phyloP scores from a whole-genome alignment of 257 asterid genomes.

The Solanum neorickii region DNA sequence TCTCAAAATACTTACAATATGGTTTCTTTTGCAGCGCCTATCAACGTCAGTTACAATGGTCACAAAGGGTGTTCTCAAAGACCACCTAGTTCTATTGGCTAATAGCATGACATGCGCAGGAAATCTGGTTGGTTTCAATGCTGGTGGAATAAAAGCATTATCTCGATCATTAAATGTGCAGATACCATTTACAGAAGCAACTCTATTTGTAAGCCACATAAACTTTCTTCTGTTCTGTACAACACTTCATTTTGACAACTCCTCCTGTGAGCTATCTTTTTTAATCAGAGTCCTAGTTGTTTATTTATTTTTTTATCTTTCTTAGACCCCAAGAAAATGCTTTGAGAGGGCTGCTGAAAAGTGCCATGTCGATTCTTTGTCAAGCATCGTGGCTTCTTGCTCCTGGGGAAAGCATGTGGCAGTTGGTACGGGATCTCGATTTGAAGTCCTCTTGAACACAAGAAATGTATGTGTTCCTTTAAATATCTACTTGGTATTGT shows the following conservation, averaged over 20 bases:
- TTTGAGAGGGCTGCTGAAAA: conserved; percentile 98
- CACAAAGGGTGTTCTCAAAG: conserved; percentile 94
- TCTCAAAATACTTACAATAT: background rate
- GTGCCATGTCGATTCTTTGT: conserved; percentile 69
- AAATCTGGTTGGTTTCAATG: conserved; percentile 74
- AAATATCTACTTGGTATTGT: background rate
- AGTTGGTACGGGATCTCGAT: conserved; percentile 92
- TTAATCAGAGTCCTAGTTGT: background rate
- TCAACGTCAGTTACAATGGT: conserved; percentile 93
- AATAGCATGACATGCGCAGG: conserved; percentile 97
- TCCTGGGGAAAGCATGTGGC: conserved; percentile 96
- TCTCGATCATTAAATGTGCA: conserved; percentile 68
- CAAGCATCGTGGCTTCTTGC: conserved; percentile 92
- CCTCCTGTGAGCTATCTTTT: conserved; percentile 2
- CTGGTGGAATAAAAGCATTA: conserved; percentile 83
- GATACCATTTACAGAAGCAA: conserved; percentile 89
- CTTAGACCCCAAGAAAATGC: conserved; percentile 85
- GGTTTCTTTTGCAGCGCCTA: conserved; percentile 51
- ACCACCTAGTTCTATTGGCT: conserved; percentile 82
- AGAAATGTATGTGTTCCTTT: conserved; percentile 41
- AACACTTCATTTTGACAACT: background rate
- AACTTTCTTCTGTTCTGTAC: background rate
- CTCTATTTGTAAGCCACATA: conserved; percentile 59
- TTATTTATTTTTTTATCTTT: background rate
- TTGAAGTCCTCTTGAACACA: conserved; percentile 81